Evolutionary conservation across 2,329 filamentous ascomycete species (phyloP), one percentile per base, ranked within the genome.

Genomic region (Lachnum nothofagi): DNA sequence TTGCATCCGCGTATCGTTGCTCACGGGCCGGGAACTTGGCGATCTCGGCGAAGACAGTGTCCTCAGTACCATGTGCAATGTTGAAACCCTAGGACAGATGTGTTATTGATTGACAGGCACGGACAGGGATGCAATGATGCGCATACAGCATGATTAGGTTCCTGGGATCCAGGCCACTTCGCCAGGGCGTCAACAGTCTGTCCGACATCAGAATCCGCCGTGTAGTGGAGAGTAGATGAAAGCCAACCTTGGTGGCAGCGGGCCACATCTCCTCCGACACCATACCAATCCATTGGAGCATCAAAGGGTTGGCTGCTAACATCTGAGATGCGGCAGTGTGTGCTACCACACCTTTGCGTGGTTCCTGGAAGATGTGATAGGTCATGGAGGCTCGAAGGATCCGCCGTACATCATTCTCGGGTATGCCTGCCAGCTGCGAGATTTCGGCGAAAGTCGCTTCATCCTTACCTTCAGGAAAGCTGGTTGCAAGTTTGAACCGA

Each of bases 231-330:
- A 3, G 12, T 27, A 4, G 14, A 17, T 20, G 9, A n/a, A n/a
- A n/a, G n/a, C n/a, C n/a, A 27, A 29, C 40, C 16, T 19, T 42
- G 7, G 17, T 7, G 16, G 40, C 4, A 5, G 40, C 40, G n/a
- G 24, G 40, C 23, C 12, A 16, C 40, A 42, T 42, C 24, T 42
- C 40, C 17, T 42, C n/a, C n/a, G n/a, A n/a, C n/a, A n/a, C 40
- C 10, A 25, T 6, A 25, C 40, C 40, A 27, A 16, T 25, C 14
- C 23, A 10, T 27, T 8, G 12, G 14, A 42, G 17, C 29, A 16
- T n/a, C 23, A 10, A 12, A 27, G 12, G 8, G 3, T 3, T 8
- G 40, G 40, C 23, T 19, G 7, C 17, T 9, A 42, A 29, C 8
- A 42, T 12, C 23, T 3, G n/a, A 19, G 40, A 42, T 6, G 12